Percentiles rank a stretch among this genome's conserved stretches.
phyloP scores from a whole-genome alignment of 257 asterid species.

The Hygrophila difformis region DNA sequence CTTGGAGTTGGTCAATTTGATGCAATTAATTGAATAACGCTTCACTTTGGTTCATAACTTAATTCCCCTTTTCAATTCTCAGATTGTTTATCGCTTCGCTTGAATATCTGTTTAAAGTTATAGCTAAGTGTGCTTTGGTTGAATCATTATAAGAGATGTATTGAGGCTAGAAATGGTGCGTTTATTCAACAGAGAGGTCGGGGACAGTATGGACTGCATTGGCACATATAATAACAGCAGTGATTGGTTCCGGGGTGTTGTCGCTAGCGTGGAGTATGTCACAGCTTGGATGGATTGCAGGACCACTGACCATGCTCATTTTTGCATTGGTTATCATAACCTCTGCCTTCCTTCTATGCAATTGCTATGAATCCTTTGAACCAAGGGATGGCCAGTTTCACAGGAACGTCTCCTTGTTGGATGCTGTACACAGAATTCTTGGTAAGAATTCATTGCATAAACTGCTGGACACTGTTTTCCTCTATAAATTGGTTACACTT shows the following conservation, averaged over 20 bases:
- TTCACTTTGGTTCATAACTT: too few species aligned
- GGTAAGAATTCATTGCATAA: too few species aligned
- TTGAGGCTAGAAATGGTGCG: too few species aligned
- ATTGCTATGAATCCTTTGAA: slow-evolving; percentile 48
- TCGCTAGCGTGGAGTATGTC: slow-evolving; percentile 79
- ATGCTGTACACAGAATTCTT: slow-evolving; percentile 46
- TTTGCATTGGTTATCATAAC: slow-evolving; percentile 54
- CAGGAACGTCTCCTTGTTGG: slow-evolving; percentile 47
- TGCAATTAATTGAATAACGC: too few species aligned
- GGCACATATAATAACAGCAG: slow-evolving; percentile 42
- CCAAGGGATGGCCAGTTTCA: slow-evolving; percentile 12
- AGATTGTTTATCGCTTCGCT: too few species aligned
- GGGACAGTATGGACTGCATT: slow-evolving; percentile 54
- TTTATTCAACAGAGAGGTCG: slow-evolving; percentile 18
- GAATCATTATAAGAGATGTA: too few species aligned
- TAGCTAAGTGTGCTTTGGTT: too few species aligned
- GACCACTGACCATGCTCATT: slow-evolving; percentile 45
- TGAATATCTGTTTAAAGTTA: too few species aligned
- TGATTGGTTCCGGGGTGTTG: slow-evolving; percentile 79
- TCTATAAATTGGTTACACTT: too few species aligned
- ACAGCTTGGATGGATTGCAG: slow-evolving; percentile 82
- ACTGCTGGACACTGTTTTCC: too few species aligned
- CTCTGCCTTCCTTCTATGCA: slow-evolving; percentile 43
- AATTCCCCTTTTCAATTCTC: too few species aligned
- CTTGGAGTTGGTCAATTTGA: too few species aligned